A percentile compares a stretch with the other conserved stretches of the same genome.
Conservation (phyloP, 306 rosid species). For the Lagenaria siceraria region DNA sequence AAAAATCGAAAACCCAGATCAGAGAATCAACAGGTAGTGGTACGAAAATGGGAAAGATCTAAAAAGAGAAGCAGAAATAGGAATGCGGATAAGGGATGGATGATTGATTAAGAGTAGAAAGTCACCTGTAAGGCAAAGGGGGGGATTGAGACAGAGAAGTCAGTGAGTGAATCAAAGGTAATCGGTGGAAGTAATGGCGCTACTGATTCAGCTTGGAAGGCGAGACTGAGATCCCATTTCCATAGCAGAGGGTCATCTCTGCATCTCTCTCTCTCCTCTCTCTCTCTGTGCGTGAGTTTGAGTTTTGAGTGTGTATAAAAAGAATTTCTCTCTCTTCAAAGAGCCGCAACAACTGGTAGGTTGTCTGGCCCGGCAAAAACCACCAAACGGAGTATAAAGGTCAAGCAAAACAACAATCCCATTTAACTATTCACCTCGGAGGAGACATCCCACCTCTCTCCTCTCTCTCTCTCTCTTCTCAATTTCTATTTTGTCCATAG, state of each 20-base stretch:
- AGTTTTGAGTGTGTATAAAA: conserved; percentile 7
- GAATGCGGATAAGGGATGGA: not conserved
- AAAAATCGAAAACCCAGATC: not conserved
- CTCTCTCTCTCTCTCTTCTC: not conserved
- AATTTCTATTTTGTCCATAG: not conserved
- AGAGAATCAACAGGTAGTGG: not conserved
- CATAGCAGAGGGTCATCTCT: conserved; percentile 26
- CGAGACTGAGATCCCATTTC: conserved; percentile 67
- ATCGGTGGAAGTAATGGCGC: conserved; percentile 23
- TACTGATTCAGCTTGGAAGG: conserved; percentile 28
- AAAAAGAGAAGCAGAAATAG: not conserved
- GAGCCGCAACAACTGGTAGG: conserved; percentile 92
- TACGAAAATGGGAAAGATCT: conserved; percentile 39
- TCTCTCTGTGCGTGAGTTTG: conserved; percentile 6
- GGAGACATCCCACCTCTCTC: conserved; percentile 6
- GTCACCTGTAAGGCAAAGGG: conserved; percentile 20
- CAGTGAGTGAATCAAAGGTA: conserved; percentile 19
- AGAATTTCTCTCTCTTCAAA: conserved; percentile 37
- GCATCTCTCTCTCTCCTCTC: not conserved
- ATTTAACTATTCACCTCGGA: not conserved
- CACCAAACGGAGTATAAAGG: conserved; percentile 67
- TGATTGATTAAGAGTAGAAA: conserved; percentile 17
- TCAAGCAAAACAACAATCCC: not conserved
- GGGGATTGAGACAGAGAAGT: not conserved
- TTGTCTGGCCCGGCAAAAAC: conserved; percentile 71